Evolutionary conservation across 2,329 filamentous ascomycete genomes (phyloP), one percentile per base, ranked within the genome.

Genomic region (Aureobasidium zeae): DNA sequence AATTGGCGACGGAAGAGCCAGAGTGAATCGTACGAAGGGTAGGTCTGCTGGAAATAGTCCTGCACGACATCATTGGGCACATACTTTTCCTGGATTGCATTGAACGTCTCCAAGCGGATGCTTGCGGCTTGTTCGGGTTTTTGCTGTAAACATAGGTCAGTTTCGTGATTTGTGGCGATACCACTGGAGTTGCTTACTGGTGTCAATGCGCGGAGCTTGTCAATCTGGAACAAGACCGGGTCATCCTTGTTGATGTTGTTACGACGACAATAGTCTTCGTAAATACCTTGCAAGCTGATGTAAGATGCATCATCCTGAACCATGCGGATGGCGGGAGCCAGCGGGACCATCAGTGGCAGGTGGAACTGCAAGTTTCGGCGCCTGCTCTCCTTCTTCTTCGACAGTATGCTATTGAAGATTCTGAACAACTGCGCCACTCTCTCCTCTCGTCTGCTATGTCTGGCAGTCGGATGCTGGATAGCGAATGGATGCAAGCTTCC

Each of bases 1-100:
- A 98, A 94, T 52, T 94, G 88, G 47, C 88, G 81, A 47, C 91
- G 84, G 85, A 99, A 99, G 46, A 98, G 76, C 87, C 89, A 98
- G 71, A 96, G 95, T 56, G 95, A 88, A 33, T 84, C 78, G 63
- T 86, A 98, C 50, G 85, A 82, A 21, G 87, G 83, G 66, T 91
- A 96, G 4, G 80, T 84, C 52, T 75, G 72, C 59, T 88, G 84
- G 76, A 95, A 95, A 68, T 89, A 95, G 52, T 94, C 79, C 43
- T 94, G 74, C 16, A 83, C 81, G 48, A 96, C 70, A 3, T 78
- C 86, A 47, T 81, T 80, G 5, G 87, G 84, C 45, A 95, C 88
- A 76, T 83, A 93, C 60, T 88, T 89, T 61, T 93, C 83, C 63
- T 95, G 88, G 52, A 99, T 93, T 2, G 89, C 85, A 31, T 82